A percentile compares a stretch with the other conserved stretches of the same genome.
Evolutionary conservation across 1,284 basidiomycete genomes (phyloP).

Genomic region (Sphagnurus paluster): DNA sequence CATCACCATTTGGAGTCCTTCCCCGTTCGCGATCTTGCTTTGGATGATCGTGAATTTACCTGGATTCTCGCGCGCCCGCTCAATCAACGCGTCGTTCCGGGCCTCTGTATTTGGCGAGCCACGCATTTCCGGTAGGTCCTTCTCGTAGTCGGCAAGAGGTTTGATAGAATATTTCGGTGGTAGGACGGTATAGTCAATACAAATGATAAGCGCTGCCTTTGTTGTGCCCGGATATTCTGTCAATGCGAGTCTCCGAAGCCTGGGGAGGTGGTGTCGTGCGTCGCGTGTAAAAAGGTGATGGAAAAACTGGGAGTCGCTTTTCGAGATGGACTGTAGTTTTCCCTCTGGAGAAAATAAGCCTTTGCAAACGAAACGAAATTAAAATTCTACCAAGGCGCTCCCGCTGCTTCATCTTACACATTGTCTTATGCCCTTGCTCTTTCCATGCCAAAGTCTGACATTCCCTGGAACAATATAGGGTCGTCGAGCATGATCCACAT

Average conservation of each 20-base stretch:
- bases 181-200: slow-evolving; percentile 33
- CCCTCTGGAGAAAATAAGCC: slow-evolving; percentile 27
- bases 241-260: slow-evolving; percentile 27
- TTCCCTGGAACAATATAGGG: slow-evolving; percentile 40
- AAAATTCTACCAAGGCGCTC: slow-evolving; percentile 27
- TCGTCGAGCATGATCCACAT: slow-evolving; percentile 34
- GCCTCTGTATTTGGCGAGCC: slow-evolving; percentile 30
- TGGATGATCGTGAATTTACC: slow-evolving; percentile 34
- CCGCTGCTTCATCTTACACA: slow-evolving; percentile 39
- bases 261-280: slow-evolving; percentile 27
- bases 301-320: slow-evolving; percentile 34
- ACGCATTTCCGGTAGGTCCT: slow-evolving; percentile 13
- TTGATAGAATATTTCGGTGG: slow-evolving; percentile 28
- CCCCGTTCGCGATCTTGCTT: slow-evolving; percentile 32
- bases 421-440: slow-evolving; percentile 35
- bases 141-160: slow-evolving; percentile 27
- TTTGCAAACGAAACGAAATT: slow-evolving; percentile 15
- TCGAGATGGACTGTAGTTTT: slow-evolving; percentile 31
- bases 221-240: slow-evolving; percentile 25
- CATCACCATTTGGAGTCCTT: slow-evolving; percentile 27
- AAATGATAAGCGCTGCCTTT: slow-evolving; percentile 26
- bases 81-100: slow-evolving; percentile 35
- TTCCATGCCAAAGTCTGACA: slow-evolving; percentile 38
- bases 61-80: slow-evolving; percentile 32
- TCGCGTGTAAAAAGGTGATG: slow-evolving; percentile 35